Evolutionary conservation across 768 basidiomycete genomes (phyloP).

Genomic region (Pleurotus ostreatus): DNA sequence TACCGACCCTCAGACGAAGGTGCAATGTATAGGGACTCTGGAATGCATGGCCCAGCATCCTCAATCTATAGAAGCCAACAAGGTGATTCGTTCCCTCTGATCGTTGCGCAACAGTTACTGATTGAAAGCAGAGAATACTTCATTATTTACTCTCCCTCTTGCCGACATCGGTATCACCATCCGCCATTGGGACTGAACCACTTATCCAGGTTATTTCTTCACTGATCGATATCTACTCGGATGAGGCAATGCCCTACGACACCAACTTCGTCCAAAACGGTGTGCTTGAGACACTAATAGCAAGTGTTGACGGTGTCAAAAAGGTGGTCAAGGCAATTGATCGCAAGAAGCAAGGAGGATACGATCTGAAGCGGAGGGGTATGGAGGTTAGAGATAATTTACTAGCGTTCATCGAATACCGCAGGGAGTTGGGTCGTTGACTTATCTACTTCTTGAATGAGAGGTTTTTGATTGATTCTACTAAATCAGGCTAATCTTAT

Average conservation of each 20-base stretch:
- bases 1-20: constrained; percentile 51
- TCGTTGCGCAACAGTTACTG: background rate
- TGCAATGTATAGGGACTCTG: constrained; percentile 82
- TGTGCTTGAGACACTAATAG: constrained; percentile 51
- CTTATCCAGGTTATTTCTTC: constrained; percentile 77
- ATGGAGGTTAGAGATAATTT: constrained; percentile 78
- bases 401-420: constrained; percentile 71
- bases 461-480: background rate
- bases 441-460: constrained; percentile 1
- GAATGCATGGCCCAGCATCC: constrained; percentile 77
- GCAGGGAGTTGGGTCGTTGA: constrained; percentile 49
- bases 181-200: constrained; percentile 55
- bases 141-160: constrained; percentile 64
- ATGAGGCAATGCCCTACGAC: constrained; percentile 79
- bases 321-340: constrained; percentile 64
- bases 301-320: constrained; percentile 59
- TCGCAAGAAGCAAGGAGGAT: constrained; percentile 59
- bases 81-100: constrained; percentile 26
- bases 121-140: constrained; percentile 47
- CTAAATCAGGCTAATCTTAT: constrained; percentile 2
- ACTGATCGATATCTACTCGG: constrained; percentile 90
- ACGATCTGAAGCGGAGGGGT: constrained; percentile 61
- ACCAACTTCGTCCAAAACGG: constrained; percentile 67
- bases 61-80: constrained; percentile 60
- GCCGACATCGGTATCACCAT: constrained; percentile 34